These are phyloP conservation scores for Fusarium sulawesiense DNA, from an alignment of 2,329 filamentous ascomycete genomes.

Conservation along the genomic window DNA sequence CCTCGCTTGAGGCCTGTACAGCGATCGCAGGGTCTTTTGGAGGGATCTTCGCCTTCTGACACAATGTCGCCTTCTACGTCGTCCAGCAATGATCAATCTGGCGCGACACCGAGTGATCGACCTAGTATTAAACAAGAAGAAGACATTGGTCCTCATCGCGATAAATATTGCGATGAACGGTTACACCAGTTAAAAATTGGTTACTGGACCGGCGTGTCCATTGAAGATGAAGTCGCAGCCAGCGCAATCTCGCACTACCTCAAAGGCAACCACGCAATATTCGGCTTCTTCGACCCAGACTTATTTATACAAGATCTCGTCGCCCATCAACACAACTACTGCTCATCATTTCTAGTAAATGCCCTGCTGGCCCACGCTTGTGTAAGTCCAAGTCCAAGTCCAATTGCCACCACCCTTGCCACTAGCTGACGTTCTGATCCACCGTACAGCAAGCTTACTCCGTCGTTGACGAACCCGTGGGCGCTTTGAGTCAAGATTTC, in stretches of 20 bases:
- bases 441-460: slow-evolving; percentile 22
- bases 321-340: slow-evolving; percentile 38
- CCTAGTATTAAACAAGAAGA: slow-evolving; percentile 2
- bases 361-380: slow-evolving; percentile 50
- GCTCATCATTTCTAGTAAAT: slow-evolving; percentile 50
- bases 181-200: slow-evolving; percentile 34
- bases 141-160: neutral
- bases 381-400: slow-evolving; percentile 35
- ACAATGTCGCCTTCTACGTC: slow-evolving; percentile 21
- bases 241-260: slow-evolving; percentile 50
- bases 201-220: slow-evolving; percentile 50
- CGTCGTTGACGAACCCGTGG: slow-evolving; percentile 6
- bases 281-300: slow-evolving; percentile 51
- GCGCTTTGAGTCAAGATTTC: slow-evolving; percentile 18
- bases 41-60: slow-evolving; percentile 24
- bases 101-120: slow-evolving; percentile 12
- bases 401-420: slow-evolving; percentile 6
- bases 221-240: slow-evolving; percentile 48
- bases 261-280: slow-evolving; percentile 49
- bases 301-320: slow-evolving; percentile 51
- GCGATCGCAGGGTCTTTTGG: neutral
- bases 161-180: slow-evolving; percentile 11
- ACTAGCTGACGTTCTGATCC: slow-evolving; percentile 1
- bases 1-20: slow-evolving; percentile 8
- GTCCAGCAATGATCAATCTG: slow-evolving; percentile 6